These are phyloP conservation scores for Fagopyrum tataricum DNA, from an alignment of 148 eudicot genomes.

Conservation along the genomic window DNA sequence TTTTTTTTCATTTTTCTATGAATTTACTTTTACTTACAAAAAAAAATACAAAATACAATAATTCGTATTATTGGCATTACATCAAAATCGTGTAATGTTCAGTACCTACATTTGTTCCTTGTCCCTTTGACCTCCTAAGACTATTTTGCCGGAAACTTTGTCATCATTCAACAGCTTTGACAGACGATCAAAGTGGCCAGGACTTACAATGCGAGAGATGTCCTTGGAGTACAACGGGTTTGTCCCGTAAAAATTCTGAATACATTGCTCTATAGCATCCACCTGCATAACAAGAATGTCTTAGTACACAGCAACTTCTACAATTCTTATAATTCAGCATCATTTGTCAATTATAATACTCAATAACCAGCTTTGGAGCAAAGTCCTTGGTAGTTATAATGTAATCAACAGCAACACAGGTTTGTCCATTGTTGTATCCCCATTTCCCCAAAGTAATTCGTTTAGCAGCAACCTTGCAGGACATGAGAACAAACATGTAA, in stretches of 20 bases:
- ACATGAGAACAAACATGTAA: background rate
- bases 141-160: constrained; percentile 40
- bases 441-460: constrained; percentile 46
- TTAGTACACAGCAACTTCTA: too few species aligned
- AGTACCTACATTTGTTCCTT: constrained; percentile 33
- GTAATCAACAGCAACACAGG: constrained; percentile 56
- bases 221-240: constrained; percentile 44
- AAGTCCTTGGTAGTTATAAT: constrained; percentile 44
- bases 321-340: too few species aligned
- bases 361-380: constrained; percentile 47
- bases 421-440: constrained; percentile 62
- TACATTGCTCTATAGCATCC: constrained; percentile 39
- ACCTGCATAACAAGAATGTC: constrained; percentile 59
- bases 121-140: constrained; percentile 54
- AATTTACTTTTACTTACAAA: too few species aligned
- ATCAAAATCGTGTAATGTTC: background rate
- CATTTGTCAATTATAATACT: too few species aligned
- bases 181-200: constrained; percentile 48
- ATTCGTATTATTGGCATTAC: background rate
- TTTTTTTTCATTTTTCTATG: too few species aligned
- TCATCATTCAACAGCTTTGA: constrained; percentile 44
- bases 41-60: too few species aligned
- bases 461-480: constrained; percentile 7
- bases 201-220: constrained; percentile 41
- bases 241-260: constrained; percentile 39